Percentiles rank a stretch among this genome's conserved stretches.
These are phyloP conservation scores for Candida taoyuanica DNA, from an alignment of 805 yeast species.

Conservation along the genomic window DNA sequence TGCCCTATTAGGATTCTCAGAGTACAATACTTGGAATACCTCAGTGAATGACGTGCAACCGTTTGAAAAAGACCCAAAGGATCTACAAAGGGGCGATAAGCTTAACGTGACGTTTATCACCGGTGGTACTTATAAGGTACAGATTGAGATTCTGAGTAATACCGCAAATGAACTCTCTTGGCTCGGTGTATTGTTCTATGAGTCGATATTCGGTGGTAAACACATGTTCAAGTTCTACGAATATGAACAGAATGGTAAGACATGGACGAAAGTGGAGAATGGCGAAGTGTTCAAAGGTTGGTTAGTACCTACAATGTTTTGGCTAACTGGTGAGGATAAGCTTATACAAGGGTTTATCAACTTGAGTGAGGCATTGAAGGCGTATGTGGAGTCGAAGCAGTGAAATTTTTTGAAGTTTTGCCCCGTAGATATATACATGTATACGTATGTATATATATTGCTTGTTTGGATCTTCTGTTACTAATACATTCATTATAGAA, in stretches of 20 bases:
- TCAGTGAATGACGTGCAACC: background rate
- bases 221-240: slow-evolving; percentile 3
- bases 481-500: no score
- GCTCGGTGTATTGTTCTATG: background rate
- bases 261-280: background rate
- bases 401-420: no score
- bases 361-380: background rate
- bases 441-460: no score
- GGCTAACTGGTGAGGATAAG: background rate
- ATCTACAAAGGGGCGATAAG: background rate
- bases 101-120: background rate
- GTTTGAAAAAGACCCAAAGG: background rate
- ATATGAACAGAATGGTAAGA: background rate
- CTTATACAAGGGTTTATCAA: background rate
- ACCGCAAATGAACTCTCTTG: slow-evolving; percentile 1
- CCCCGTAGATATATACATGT: no score
- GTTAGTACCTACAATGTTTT: slow-evolving; percentile 2
- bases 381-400: slow-evolving; percentile 2
- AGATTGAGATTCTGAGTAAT: slow-evolving; percentile 1
- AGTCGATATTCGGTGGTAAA: slow-evolving; percentile 1
- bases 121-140: background rate
- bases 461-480: no score
- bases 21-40: background rate
- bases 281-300: slow-evolving; percentile 3
- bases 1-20: background rate